Evolutionary conservation across 176 grass and related monocot genomes (phyloP), one percentile per base, ranked within the genome.

Genomic region (Puya raimondii): DNA sequence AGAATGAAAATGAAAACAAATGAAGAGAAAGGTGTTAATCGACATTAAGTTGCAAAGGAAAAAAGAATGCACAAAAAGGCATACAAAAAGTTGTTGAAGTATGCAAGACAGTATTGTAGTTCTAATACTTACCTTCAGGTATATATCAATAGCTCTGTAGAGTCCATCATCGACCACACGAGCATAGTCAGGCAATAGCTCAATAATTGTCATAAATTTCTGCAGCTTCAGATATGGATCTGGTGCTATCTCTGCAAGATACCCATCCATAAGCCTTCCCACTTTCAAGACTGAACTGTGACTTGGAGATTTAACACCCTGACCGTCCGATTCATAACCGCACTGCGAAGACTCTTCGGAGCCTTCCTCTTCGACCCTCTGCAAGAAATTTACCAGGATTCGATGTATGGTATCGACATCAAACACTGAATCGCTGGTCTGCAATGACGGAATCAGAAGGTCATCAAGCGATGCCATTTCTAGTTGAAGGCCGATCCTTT

Each of bases 141-240:
- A 96, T 72, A 96, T 96, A 64, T 96, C 93, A 12, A 92, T 85
- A 25, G 89, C 88, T 27, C 93, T 80, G 53, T 96, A 96, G 13
- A 96, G 78, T 12, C 93, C 93, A 17, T 92, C 93, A 63, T 96
- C 93, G 14, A 96, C 82, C 2, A 96, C 83, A 1, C 89, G 86
- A 3, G 93, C 86, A 67, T 92, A 92, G 49, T 96, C 88, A 0
- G 93, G 93, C 23, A 96, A 78, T 26, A 96, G 47, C 50, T 96
- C 89, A 15, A 96, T 90, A 2, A 90, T 83, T 18, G 89, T 83
- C 93, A 92, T 96, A 70, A 96, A 90, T 63, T 96, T 96, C 68
- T 91, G 83, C 23, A 96, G 77, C 53, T 90, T 96, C 51, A 96
- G 82, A 56, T 85, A 89, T 2, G 84, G 93, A 71, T 92, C 93